Percentiles rank a stretch among this genome's conserved stretches.
Evolutionary conservation across 1,284 basidiomycete genomes (phyloP).

Genomic region (Clitocybe nebularis): DNA sequence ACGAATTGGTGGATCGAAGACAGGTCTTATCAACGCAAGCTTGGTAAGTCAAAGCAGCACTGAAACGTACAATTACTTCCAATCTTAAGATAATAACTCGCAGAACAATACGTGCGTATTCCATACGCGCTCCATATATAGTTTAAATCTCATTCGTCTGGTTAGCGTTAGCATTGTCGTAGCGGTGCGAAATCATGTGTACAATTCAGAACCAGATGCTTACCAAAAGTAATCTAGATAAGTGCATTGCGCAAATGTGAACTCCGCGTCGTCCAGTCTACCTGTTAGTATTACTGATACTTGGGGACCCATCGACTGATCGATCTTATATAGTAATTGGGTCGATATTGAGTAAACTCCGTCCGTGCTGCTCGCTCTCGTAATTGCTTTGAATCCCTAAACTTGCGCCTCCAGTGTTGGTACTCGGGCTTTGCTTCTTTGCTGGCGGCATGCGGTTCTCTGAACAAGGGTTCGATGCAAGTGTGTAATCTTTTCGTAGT

Average conservation of each 20-base stretch:
- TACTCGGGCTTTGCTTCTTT: slow-evolving; percentile 79
- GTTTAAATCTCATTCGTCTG: slow-evolving; percentile 5
- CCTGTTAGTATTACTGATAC: slow-evolving; percentile 42
- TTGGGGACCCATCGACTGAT: not conserved
- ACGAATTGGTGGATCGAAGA: slow-evolving; percentile 72
- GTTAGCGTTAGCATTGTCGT: slow-evolving; percentile 70
- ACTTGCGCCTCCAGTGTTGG: slow-evolving; percentile 40
- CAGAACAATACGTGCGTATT: slow-evolving; percentile 65
- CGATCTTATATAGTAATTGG: slow-evolving; percentile 58
- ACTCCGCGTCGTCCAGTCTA: slow-evolving; percentile 79
- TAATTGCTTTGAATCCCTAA: slow-evolving; percentile 4
- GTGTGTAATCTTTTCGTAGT: slow-evolving; percentile 32
- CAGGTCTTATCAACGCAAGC: slow-evolving; percentile 79
- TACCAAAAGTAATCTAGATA: slow-evolving; percentile 42
- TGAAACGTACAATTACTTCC: slow-evolving; percentile 1
- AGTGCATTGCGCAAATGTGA: slow-evolving; percentile 82
- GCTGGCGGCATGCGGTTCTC: slow-evolving; percentile 75
- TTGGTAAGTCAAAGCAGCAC: slow-evolving; percentile 45
- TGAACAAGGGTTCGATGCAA: slow-evolving; percentile 73
- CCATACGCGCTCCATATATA: slow-evolving; percentile 3
- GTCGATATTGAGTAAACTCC: slow-evolving; percentile 73
- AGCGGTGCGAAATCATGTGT: slow-evolving; percentile 43
- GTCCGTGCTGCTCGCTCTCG: slow-evolving; percentile 37
- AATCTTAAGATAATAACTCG: slow-evolving; percentile 7
- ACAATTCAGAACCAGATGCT: not conserved